Percentiles rank a stretch among this genome's conserved stretches.
These are phyloP conservation scores for Lactarius evosmus DNA, from an alignment of 768 basidiomycete species.

Conservation along the genomic window DNA sequence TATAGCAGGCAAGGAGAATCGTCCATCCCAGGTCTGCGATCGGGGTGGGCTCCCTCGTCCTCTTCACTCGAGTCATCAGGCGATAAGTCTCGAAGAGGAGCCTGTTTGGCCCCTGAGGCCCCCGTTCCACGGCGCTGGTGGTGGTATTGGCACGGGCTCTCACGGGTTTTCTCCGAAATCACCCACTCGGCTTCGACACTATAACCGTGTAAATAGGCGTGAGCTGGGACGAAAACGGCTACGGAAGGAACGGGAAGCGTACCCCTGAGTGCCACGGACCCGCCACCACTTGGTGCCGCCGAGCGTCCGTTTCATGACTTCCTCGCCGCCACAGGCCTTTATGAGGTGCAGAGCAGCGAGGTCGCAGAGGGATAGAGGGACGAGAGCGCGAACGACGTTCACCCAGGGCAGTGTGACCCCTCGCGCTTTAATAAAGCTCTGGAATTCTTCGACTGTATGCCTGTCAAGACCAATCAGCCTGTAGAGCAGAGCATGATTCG, in stretches of 20 bases:
- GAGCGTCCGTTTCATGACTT: conserved; percentile 60
- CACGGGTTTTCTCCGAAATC: conserved; percentile 54
- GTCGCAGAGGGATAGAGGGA: conserved; percentile 73
- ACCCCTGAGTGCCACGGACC: conserved; percentile 80
- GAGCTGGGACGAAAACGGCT: not conserved
- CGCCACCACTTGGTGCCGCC: conserved; percentile 98
- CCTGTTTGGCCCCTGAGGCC: not conserved
- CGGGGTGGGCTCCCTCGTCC: conserved; percentile 34
- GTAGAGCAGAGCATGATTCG: not conserved
- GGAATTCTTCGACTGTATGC: conserved; percentile 81
- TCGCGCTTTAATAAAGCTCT: conserved; percentile 72
- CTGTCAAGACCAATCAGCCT: conserved; percentile 37
- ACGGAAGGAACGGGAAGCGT: conserved; percentile 33
- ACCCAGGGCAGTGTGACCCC: conserved; percentile 84
- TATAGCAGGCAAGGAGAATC: conserved; percentile 84
- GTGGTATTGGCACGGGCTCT: conserved; percentile 57
- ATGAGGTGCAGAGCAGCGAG: conserved; percentile 71
- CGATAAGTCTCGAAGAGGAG: not conserved
- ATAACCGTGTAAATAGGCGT: conserved; percentile 20
- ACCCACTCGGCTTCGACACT: conserved; percentile 89
- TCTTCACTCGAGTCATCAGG: conserved; percentile 23
- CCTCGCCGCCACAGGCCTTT: conserved; percentile 77
- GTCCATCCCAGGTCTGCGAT: conserved; percentile 66
- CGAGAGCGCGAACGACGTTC: conserved; percentile 60
- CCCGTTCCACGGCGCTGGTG: conserved; percentile 54